Evolutionary conservation across 768 basidiomycete species (phyloP), one percentile per base, ranked within the genome.

Genomic region (Termitomyces sp.): DNA sequence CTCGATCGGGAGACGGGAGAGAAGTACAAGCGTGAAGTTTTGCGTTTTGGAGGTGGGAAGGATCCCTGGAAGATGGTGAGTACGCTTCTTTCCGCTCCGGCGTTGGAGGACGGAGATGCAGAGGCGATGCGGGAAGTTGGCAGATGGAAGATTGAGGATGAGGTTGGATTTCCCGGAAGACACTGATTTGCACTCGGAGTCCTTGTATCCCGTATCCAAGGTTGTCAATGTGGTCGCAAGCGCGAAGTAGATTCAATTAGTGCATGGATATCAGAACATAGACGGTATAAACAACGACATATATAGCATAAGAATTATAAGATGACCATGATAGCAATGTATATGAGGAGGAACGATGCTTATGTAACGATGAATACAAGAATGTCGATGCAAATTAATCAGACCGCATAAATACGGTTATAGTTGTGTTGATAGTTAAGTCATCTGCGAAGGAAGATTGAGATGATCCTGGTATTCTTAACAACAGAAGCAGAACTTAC

Each of bases 31-130:
- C 66, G 69, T 3, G 86, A 91, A 53, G 75, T 98, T 6, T 65
- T 99, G 30, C 77, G 75, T 41, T 87, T 82, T 64, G 97, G 97
- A 0, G 97, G 97, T 1, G 94, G 91, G 0, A 87, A 78, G 68
- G 92, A 98, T 62, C 94, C 97, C 0, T 99, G 97, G 97, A 74
- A 79, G 61, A 94, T 98, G 93, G 83, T 98, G 0, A 83, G 87
- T 15, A 71, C 75, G 0, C 65, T 98, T 49, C 72, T 98, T 3
- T 72, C 79, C 30, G 75, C 80, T 0, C 86, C 87, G 0, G 78
- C 80, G 52, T 68, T 98, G n/a, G 78, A 76, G 41, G 70, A 62
- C 5, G 97, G 97, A 0, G 91, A 92, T 62, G 78, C 82, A 26
- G 75, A 80, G 43, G 91, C 94, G 0, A 98, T 99, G 96, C 75